Percentiles rank a stretch among this genome's conserved stretches.
phyloP scores from a whole-genome alignment of 495 filamentous ascomycete species.

The Oleoguttula mirabilis region DNA sequence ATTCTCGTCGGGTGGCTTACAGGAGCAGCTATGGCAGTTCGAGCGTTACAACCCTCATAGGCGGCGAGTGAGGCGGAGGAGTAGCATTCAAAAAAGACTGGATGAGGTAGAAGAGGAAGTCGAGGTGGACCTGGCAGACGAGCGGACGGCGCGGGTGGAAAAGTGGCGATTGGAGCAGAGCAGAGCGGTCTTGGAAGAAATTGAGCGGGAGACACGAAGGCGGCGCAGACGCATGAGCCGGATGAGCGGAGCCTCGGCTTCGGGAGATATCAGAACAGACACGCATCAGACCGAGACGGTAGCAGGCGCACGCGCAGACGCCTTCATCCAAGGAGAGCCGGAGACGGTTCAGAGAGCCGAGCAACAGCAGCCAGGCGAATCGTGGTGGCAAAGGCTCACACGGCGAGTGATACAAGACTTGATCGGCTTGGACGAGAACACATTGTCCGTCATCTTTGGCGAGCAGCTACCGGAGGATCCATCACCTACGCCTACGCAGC shows the following conservation, averaged over 20 bases:
- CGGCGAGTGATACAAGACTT: slow-evolving; percentile 76
- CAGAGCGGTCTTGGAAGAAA: slow-evolving; percentile 68
- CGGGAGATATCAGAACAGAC: slow-evolving; percentile 17
- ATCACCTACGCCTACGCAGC: slow-evolving; percentile 25
- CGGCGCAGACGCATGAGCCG: slow-evolving; percentile 33
- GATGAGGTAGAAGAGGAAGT: slow-evolving; percentile 55
- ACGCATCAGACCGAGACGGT: background rate
- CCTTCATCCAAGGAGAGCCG: slow-evolving; percentile 5
- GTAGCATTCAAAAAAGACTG: slow-evolving; percentile 50
- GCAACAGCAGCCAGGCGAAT: slow-evolving; percentile 33
- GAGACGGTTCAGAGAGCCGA: background rate
- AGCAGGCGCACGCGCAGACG: background rate
- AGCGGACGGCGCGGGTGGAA: slow-evolving; percentile 73
- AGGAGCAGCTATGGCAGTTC: slow-evolving; percentile 75
- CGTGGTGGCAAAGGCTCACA: slow-evolving; percentile 71
- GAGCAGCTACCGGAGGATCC: slow-evolving; percentile 59
- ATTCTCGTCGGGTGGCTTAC: slow-evolving; percentile 50
- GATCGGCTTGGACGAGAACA: slow-evolving; percentile 77
- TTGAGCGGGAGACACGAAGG: slow-evolving; percentile 70
- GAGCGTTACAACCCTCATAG: slow-evolving; percentile 68
- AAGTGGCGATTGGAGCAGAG: slow-evolving; percentile 89
- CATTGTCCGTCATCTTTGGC: slow-evolving; percentile 77
- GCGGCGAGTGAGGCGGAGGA: slow-evolving; percentile 36
- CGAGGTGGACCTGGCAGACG: slow-evolving; percentile 43
- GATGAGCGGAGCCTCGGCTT: slow-evolving; percentile 26